Percentiles rank a stretch among this genome's conserved stretches.
Evolutionary conservation across 1,284 basidiomycete genomes (phyloP).

Genomic region (Ceratobasidium sp.): DNA sequence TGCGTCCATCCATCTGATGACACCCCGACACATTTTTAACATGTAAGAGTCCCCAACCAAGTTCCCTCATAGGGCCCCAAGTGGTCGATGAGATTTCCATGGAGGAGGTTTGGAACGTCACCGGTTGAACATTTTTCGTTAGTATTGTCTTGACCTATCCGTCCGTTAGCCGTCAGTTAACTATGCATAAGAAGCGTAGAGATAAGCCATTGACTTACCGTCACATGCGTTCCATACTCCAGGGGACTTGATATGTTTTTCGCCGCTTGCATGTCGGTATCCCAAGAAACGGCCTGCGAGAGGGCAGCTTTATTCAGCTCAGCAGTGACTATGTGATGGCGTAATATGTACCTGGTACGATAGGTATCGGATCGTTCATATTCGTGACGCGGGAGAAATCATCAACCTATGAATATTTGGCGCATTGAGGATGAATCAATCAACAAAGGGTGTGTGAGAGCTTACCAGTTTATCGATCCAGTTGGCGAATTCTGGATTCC

Average conservation of each 20-base stretch:
- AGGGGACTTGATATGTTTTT: conserved; percentile 38
- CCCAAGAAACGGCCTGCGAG: conserved; percentile 34
- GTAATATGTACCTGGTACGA: conserved; percentile 7
- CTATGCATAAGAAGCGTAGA: not conserved
- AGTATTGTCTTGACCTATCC: conserved; percentile 43
- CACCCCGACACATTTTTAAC: conserved; percentile 4
- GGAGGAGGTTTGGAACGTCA: conserved; percentile 35
- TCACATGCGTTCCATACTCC: conserved; percentile 38
- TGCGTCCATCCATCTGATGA: no score
- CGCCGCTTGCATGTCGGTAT: conserved; percentile 38
- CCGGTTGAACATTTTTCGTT: conserved; percentile 41
- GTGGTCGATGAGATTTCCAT: conserved; percentile 46
- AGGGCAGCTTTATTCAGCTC: not conserved
- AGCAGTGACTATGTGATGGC: not conserved
- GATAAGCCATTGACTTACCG: not conserved
- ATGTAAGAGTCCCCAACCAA: conserved; percentile 44
- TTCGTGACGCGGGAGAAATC: conserved; percentile 44
- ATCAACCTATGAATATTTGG: not conserved
- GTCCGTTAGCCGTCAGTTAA: not conserved
- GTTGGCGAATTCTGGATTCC: conserved; percentile 45
- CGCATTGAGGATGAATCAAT: not conserved
- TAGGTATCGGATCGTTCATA: conserved; percentile 28
- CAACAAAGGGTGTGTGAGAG: no score
- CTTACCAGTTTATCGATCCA: conserved; percentile 15
- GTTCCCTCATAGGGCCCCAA: conserved; percentile 45